Base-by-base conservation (phyloP, 2,329 filamentous ascomycete genomes). In the Alternaria sp. region DNA sequence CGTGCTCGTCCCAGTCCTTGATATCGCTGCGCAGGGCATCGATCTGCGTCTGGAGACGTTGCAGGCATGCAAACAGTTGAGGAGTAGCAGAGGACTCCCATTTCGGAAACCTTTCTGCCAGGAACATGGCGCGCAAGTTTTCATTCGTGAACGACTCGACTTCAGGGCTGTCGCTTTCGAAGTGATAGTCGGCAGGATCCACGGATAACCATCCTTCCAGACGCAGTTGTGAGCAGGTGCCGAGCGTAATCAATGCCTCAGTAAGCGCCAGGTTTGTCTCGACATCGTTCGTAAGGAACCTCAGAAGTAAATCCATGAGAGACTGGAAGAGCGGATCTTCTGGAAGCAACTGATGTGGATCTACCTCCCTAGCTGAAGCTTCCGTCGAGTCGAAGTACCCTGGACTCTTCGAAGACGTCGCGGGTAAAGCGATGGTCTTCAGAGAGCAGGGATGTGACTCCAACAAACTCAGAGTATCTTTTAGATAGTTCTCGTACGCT, bases 141-240 rank as follows among this genome's bases (percentile, higher is more conserved):
- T 80, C 77, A 30, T 74, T 76, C 1, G 70, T 67, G 59, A 75
- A 74, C 3, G 69, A 53, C 14, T 72, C 67, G 18, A 71, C 60
- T 45, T 75, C 76, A 15, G 54, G 59, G 10, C 68, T 69, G 12
- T 62, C 60, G 14, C 73, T 69, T 43, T 71, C 64, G 61, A 81
- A 81, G 23, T 77, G 70, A 60, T 82, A 82, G 30, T 79, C 72
- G 8, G 75, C 84, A 5, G 92, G 91, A 57, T 90, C 88, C 15
- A 93, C 89, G 6, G 95, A 84, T 28, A 98, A 83, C 95, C 96
- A 99, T n/a, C 92, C 92, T 74, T 97, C 93, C 12, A 97, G 85
- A 20, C 90, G 89, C 75, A 97, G 90, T 66, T 92, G 92, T 6
- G 93, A 92, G 71, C 96, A 98, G 1, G 92, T 89, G 11, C 92